phyloP scores from a whole-genome alignment of 441 rosid species.

The Bruguiera hainesii region DNA sequence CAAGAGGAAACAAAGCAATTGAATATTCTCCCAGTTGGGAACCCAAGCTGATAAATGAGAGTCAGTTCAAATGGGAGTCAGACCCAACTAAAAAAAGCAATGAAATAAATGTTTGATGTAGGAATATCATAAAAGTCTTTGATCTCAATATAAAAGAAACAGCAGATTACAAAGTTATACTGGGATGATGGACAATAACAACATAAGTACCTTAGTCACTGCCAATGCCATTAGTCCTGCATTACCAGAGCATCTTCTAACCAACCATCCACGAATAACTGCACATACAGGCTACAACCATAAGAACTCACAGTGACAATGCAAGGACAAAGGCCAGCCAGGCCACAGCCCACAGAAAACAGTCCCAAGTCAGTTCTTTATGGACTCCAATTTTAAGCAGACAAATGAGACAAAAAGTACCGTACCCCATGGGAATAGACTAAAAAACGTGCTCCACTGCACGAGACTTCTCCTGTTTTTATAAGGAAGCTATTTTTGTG shows the following conservation, averaged over 20 bases:
- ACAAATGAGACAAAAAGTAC: slow-evolving; percentile 13
- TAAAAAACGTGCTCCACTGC: not conserved
- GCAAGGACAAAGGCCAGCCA: not conserved
- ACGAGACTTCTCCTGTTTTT: too few species aligned
- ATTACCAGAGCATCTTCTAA: slow-evolving; percentile 90
- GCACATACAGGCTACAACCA: slow-evolving; percentile 19
- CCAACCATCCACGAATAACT: slow-evolving; percentile 96
- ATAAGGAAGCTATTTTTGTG: too few species aligned
- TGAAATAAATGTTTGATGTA: too few species aligned
- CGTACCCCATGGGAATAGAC: slow-evolving; percentile 1
- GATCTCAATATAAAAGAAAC: not conserved
- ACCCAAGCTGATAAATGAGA: too few species aligned
- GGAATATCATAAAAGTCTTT: not conserved
- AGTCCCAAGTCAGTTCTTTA: not conserved
- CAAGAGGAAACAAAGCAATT: not conserved
- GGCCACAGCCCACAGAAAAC: not conserved
- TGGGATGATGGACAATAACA: not conserved
- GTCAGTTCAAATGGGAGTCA: too few species aligned
- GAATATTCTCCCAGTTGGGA: not conserved
- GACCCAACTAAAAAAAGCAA: too few species aligned
- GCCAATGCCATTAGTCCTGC: slow-evolving; percentile 56
- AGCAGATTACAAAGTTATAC: not conserved
- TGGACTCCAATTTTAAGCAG: slow-evolving; percentile 13
- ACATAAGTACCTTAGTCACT: slow-evolving; percentile 45
- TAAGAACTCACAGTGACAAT: not conserved